Evolutionary conservation across 1,139 yeast genomes (phyloP), one percentile per base, ranked within the genome.

Genomic region (Suhomyces bolitotheri): DNA sequence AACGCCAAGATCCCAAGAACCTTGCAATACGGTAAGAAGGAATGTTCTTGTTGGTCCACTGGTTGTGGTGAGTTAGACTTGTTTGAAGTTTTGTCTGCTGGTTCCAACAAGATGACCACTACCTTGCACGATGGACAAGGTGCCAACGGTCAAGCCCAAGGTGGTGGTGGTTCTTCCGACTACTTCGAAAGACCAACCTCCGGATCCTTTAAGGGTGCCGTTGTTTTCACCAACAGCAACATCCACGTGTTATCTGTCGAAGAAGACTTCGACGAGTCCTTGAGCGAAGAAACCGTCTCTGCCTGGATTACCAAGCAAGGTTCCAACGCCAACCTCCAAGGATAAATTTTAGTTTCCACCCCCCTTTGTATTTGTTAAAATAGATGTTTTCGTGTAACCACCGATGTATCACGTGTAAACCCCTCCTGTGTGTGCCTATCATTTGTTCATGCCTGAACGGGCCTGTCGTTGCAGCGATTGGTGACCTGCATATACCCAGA

Each of bases 51-150:
- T 57, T 83, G 92, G 90, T 64, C 71, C 25, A 68, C 82, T 35
- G 89, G 89, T 10, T 82, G 90, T 64, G 92, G 94, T 62, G 92
- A 84, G 64, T 80, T 80, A 58, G 94, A 84, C 65, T 77, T 83
- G 54, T 83, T 83, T 56, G 94, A 83, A 67, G 73, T 73, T 50
- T 75, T 87, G 57, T 60, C 67, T 26, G 53, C 86, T 22, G 96
- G 96, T 47, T 80, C 87, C 45, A 65, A 71, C 56, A 79, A 80
- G 57, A 71, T 90, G 61, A 83, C 86, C 54, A 70, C 87, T 44
- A 95, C 90, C 58, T 67, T 92, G 53, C 98, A 92, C 69, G 79
- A 78, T 56, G 88, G 87, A 54, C 96, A 89, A 73, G 95, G 94
- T 53, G 60, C 70, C 46, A 79, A 80, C 49, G 50, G 71, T 31